phyloP scores from a whole-genome alignment of 1,284 basidiomycete species.

The Termitomyces sp. region DNA sequence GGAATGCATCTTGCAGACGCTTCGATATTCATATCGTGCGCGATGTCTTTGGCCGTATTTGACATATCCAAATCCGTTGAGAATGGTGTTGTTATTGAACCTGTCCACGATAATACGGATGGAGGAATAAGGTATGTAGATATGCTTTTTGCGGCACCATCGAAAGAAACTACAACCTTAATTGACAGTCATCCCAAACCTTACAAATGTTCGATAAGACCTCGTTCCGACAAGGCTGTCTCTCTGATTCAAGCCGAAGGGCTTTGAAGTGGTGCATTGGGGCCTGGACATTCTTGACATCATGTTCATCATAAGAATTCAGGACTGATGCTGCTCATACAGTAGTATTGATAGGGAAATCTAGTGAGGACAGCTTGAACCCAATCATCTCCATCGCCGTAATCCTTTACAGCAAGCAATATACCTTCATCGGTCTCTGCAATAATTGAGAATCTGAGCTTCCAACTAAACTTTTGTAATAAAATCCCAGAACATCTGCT shows the following conservation, averaged over 20 bases:
- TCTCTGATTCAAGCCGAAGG: conserved; percentile 16
- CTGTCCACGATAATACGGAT: conserved; percentile 46
- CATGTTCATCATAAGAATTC: too few relatives aligned
- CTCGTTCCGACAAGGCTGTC: conserved; percentile 49
- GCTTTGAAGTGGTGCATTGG: conserved; percentile 35
- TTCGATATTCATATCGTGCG: conserved; percentile 51
- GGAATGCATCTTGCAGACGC: conserved; percentile 52
- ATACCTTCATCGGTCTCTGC: too few relatives aligned
- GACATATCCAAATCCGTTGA: conserved; percentile 41
- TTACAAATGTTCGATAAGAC: conserved; percentile 54
- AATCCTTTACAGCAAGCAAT: too few relatives aligned
- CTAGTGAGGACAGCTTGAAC: too few relatives aligned
- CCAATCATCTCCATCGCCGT: too few relatives aligned
- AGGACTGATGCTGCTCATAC: too few relatives aligned
- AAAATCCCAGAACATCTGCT: too few relatives aligned
- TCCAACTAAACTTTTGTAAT: too few relatives aligned
- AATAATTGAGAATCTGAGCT: too few relatives aligned
- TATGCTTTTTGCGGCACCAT: neutral
- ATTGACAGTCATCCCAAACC: conserved; percentile 33
- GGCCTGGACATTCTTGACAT: too few relatives aligned
- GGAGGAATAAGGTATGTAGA: conserved; percentile 50
- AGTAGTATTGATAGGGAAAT: too few relatives aligned
- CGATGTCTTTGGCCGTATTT: conserved; percentile 50
- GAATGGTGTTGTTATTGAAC: conserved; percentile 41
- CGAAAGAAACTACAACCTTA: neutral